Evolutionary conservation across 2,329 filamentous ascomycete genomes (phyloP).

Genomic region (Ophiostoma montium): DNA sequence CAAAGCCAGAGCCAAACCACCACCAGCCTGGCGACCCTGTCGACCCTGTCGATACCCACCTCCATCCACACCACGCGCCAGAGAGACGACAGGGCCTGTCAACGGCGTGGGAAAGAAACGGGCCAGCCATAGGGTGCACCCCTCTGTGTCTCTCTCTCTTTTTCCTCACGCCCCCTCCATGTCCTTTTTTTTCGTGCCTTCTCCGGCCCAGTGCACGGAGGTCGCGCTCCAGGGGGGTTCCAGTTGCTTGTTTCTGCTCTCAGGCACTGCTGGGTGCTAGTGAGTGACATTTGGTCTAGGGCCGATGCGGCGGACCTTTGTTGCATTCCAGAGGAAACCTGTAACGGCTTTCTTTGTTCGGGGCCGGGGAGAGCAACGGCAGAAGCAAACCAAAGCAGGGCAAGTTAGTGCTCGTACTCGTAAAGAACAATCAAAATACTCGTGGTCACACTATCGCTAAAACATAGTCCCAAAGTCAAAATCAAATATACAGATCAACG

Average conservation of each 20-base stretch:
- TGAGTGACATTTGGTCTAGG: constrained; percentile 2
- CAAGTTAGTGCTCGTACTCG: too few relatives aligned
- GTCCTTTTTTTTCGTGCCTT: too few relatives aligned
- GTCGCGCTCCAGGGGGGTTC: neutral
- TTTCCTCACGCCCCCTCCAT: too few relatives aligned
- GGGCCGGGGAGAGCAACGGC: neutral
- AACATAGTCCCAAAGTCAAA: too few relatives aligned
- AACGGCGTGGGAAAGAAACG: neutral
- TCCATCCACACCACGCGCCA: constrained; percentile 3
- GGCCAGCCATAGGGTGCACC: too few relatives aligned
- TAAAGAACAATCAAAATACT: too few relatives aligned
- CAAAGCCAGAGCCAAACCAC: neutral
- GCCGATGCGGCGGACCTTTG: constrained; percentile 3
- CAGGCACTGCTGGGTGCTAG: neutral
- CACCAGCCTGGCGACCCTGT: neutral
- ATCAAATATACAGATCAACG: too few relatives aligned
- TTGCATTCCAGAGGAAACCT: neutral
- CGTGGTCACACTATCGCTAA: too few relatives aligned
- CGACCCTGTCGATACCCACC: constrained; percentile 1
- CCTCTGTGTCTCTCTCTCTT: too few relatives aligned
- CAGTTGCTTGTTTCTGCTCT: neutral
- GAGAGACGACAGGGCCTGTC: neutral
- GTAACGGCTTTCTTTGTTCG: neutral
- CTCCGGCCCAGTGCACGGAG: too few relatives aligned
- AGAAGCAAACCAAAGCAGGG: too few relatives aligned